phyloP scores from a whole-genome alignment of 2,329 filamentous ascomycete species.

The Sporothrix protearum region DNA sequence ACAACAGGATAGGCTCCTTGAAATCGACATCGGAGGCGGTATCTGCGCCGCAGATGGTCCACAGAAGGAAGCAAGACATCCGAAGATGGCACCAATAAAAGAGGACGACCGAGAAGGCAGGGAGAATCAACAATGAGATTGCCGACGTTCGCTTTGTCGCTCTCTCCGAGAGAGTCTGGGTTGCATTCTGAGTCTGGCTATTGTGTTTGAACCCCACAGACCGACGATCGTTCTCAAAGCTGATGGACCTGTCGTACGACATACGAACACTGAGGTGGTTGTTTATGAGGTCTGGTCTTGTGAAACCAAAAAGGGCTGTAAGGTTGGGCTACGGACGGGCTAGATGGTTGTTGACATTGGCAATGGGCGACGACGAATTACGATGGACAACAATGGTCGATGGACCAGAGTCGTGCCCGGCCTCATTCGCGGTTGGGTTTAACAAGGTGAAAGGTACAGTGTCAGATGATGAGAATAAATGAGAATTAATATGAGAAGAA shows the following conservation, averaged over 20 bases:
- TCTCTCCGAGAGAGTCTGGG: background rate
- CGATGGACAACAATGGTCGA: too few species aligned
- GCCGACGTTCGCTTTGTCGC: background rate
- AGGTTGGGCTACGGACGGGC: background rate
- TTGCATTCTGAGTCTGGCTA: background rate
- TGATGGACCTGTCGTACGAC: background rate
- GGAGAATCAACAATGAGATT: background rate
- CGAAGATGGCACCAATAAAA: background rate
- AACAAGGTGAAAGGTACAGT: too few species aligned
- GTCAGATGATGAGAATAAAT: background rate
- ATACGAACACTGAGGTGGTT: background rate
- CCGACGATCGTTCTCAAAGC: background rate
- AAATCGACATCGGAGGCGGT: background rate
- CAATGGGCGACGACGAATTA: background rate
- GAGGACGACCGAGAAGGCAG: background rate
- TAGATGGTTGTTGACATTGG: background rate
- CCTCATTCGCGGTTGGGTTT: slow-evolving; percentile 2
- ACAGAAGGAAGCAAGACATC: background rate
- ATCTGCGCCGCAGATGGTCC: background rate
- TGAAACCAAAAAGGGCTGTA: background rate
- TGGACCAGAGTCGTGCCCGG: slow-evolving; percentile 5
- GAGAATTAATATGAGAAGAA: background rate
- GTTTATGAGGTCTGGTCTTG: background rate
- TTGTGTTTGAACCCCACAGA: background rate
- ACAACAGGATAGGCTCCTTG: too few species aligned